Percentiles rank a stretch among this genome's conserved stretches.
Conservation (phyloP, 1,284 basidiomycete genomes). For the Puccinia coronata region DNA sequence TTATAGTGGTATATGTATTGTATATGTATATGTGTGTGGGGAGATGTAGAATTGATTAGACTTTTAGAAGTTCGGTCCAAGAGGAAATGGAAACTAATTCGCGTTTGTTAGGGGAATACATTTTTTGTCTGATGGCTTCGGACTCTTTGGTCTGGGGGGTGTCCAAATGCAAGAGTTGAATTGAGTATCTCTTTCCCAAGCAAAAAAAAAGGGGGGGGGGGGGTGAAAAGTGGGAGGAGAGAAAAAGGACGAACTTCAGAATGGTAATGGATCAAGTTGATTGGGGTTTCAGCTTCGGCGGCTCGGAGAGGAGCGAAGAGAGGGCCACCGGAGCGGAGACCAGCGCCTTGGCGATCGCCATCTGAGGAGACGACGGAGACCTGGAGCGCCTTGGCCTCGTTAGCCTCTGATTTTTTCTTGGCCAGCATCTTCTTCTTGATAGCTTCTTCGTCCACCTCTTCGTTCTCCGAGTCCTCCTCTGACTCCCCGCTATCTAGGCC, state of each 20-base stretch:
- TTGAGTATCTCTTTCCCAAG: neutral
- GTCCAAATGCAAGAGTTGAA: neutral
- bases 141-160: constrained; percentile 47
- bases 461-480: constrained; percentile 50
- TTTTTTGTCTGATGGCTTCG: constrained; percentile 40
- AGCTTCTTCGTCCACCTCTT: constrained; percentile 51
- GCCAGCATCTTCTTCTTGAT: constrained; percentile 51
- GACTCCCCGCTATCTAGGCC: constrained; percentile 51
- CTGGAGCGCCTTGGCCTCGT: constrained; percentile 55
- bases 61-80: constrained; percentile 47
- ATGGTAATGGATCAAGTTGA: constrained; percentile 54
- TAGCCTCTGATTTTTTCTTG: constrained; percentile 54
- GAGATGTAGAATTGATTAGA: no score
- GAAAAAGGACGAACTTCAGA: constrained; percentile 52
- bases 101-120: constrained; percentile 19
- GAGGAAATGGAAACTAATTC: constrained; percentile 30
- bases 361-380: constrained; percentile 52
- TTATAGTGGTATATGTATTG: no score
- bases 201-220: no score
- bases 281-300: constrained; percentile 55
- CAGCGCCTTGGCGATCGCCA: constrained; percentile 29
- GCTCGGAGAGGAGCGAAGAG: constrained; percentile 56
- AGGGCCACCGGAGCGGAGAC: constrained; percentile 53
- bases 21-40: no score
- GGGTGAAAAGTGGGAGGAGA: neutral